Percentiles rank a stretch among this genome's conserved stretches.
Evolutionary conservation across 2,329 filamentous ascomycete species (phyloP).

Genomic region (Neospermospora avenae): DNA sequence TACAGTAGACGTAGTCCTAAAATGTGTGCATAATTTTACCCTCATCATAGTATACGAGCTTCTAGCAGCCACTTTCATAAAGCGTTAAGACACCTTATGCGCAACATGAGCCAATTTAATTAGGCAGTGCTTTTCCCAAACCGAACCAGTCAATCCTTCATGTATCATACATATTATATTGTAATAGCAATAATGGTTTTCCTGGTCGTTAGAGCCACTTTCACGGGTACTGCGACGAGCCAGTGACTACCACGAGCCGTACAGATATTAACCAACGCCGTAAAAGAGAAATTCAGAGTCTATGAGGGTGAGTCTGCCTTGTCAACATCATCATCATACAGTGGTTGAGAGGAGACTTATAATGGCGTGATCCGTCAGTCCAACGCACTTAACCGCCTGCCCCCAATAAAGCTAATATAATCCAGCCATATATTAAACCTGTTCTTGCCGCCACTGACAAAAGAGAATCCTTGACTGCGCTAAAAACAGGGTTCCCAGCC

Average conservation of each 20-base stretch:
- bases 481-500: conserved; percentile 13
- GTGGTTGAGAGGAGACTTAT: too few species aligned
- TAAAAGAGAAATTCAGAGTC: too few species aligned
- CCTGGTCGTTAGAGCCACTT: too few species aligned
- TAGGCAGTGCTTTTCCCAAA: conserved; percentile 4
- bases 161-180: too few species aligned
- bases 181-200: too few species aligned
- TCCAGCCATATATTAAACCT: conserved; percentile 13
- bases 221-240: too few species aligned
- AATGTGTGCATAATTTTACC: too few species aligned
- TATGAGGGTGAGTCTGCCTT: too few species aligned
- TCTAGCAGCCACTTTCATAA: conserved; percentile 5
- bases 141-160: conserved; percentile 3
- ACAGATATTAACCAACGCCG: too few species aligned
- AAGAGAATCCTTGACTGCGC: conserved; percentile 14
- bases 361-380: conserved; percentile 15
- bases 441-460: conserved; percentile 9
- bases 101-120: conserved; percentile 1
- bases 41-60: conserved; percentile 2
- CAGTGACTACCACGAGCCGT: too few species aligned
- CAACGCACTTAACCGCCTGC: conserved; percentile 13
- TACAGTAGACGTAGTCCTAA: too few species aligned
- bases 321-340: conserved; percentile 11
- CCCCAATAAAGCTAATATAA: conserved; percentile 10
- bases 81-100: too few species aligned